Conservation (phyloP, 352 stramenopile genomes). For the Phytophthora lateralis region DNA sequence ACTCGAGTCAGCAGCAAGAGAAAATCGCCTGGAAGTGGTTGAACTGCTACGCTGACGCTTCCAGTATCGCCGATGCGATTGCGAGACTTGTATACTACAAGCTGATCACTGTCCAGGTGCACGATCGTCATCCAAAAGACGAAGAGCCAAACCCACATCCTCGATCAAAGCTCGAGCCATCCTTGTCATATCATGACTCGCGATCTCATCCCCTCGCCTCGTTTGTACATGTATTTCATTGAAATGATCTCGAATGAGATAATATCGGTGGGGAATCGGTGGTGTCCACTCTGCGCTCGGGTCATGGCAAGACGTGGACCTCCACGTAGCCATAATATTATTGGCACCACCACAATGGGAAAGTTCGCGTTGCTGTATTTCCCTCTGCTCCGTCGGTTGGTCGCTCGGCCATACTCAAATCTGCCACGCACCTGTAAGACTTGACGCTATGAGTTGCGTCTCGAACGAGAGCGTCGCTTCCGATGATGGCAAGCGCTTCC, state of each 20-base stretch:
- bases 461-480: constrained; percentile 11
- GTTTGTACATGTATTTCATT: no score
- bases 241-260: no score
- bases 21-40: not conserved
- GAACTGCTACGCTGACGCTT: not conserved
- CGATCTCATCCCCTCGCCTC: no score
- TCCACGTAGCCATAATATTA: not conserved
- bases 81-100: not conserved
- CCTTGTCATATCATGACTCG: no score
- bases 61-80: not conserved
- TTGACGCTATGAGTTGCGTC: constrained; percentile 24
- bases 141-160: no score
- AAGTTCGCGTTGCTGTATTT: not conserved
- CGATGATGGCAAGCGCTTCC: constrained; percentile 22
- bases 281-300: not conserved
- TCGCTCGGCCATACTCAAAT: not conserved
- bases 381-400: not conserved
- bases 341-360: not conserved
- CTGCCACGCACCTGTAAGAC: not conserved
- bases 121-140: no score
- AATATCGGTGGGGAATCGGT: no score
- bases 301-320: not conserved
- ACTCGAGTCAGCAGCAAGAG: not conserved
- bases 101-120: no score
- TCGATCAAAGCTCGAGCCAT: no score